phyloP scores from a whole-genome alignment of 345 rosid genomes.

The Eucalyptus tenuipes region DNA sequence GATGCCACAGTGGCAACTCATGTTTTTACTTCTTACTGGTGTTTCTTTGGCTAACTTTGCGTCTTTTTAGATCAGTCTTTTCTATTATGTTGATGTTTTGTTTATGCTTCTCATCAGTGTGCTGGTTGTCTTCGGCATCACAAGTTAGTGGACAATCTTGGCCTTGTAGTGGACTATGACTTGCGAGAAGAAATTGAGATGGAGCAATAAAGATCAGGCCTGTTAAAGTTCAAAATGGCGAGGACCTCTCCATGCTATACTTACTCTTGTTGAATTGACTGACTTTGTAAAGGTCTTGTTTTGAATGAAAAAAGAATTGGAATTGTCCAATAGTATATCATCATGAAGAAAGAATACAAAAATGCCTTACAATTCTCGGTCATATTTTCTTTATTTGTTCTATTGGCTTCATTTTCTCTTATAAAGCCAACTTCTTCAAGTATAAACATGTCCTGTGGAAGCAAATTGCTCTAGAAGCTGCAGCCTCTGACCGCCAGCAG shows the following conservation, averaged over 20 bases:
- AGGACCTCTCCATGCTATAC: not conserved
- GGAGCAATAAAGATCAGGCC: not conserved
- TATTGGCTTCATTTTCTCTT: not conserved
- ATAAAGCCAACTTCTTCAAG: not conserved
- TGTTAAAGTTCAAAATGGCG: not conserved
- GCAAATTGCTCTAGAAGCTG: constrained; percentile 12
- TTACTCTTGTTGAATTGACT: not conserved
- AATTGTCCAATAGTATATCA: not conserved
- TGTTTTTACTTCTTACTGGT: not conserved
- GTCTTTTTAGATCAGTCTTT: not conserved
- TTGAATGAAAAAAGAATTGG: not conserved
- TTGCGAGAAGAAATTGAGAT: constrained; percentile 33
- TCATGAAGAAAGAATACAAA: not conserved
- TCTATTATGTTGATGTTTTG: not conserved
- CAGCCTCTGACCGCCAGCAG: constrained; percentile 36
- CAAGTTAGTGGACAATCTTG: constrained; percentile 85
- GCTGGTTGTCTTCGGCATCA: constrained; percentile 86
- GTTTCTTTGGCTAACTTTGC: not conserved
- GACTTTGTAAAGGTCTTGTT: not conserved
- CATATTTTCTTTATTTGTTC: not conserved
- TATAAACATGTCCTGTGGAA: not conserved
- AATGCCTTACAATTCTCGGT: not conserved
- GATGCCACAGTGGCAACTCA: not conserved
- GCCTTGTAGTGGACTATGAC: constrained; percentile 72
- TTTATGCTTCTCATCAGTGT: constrained; percentile 39